Conservation (phyloP, 208 protist species). For the Trichomonas gallinae region DNA sequence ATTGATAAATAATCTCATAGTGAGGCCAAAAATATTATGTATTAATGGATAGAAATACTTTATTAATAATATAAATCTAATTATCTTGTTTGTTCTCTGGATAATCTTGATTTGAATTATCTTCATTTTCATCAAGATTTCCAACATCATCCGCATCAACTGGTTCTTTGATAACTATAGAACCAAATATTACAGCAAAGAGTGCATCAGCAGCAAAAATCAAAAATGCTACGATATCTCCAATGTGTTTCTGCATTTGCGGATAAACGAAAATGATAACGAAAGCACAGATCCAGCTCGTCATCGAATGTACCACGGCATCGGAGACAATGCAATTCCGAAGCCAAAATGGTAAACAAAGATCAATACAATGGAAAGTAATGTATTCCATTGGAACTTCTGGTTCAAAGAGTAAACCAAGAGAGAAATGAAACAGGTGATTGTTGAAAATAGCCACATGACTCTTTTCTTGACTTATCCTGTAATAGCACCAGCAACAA, state of each 20-base stretch:
- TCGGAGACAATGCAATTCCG: background rate
- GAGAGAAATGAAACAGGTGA: background rate
- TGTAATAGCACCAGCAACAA: background rate
- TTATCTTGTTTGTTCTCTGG: too few relatives aligned
- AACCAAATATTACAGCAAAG: background rate
- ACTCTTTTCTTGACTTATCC: background rate
- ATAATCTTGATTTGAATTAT: background rate
- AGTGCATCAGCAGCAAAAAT: background rate
- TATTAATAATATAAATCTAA: background rate
- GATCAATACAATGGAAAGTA: background rate
- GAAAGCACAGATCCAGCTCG: constrained; percentile 24
- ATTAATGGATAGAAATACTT: background rate
- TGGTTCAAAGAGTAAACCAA: background rate
- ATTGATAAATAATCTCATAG: too few relatives aligned
- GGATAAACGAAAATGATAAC: constrained; percentile 5
- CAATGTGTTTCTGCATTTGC: background rate
- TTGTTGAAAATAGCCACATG: background rate
- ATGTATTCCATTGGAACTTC: background rate
- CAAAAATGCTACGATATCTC: background rate
- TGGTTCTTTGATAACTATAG: background rate
- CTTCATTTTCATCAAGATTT: background rate
- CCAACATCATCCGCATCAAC: background rate
- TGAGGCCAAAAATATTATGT: too few relatives aligned
- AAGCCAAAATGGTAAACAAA: background rate
- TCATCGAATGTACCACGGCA: background rate